A percentile compares a stretch with the other conserved stretches of the same genome.
These are phyloP conservation scores for Saccharomycopsis sp. DNA, from an alignment of 805 yeast species.

Conservation along the genomic window DNA sequence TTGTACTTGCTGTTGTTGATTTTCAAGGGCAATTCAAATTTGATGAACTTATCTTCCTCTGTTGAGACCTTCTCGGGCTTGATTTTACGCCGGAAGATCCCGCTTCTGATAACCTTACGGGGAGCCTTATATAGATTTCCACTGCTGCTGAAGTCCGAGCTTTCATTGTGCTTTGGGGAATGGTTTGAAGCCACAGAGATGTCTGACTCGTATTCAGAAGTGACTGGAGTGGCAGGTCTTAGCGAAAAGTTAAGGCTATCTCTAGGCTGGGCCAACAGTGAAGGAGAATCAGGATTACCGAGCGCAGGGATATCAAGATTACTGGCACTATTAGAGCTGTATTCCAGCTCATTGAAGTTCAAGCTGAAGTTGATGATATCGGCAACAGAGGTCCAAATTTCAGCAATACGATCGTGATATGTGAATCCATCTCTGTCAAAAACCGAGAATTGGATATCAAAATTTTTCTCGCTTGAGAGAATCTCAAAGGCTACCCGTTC, in stretches of 20 bases:
- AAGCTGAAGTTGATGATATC: conserved; percentile 34
- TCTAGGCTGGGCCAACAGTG: not conserved
- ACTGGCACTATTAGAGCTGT: conserved; percentile 25
- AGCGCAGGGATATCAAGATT: not conserved
- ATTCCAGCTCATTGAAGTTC: conserved; percentile 19
- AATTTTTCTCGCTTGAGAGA: conserved; percentile 55
- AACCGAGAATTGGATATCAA: conserved; percentile 61
- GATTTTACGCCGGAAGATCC: conserved; percentile 18
- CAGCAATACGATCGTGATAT: conserved; percentile 76
- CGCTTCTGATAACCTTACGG: conserved; percentile 15
- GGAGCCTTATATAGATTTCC: not conserved
- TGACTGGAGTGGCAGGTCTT: not conserved
- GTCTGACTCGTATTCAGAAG: not conserved
- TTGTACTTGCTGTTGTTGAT: conserved; percentile 17
- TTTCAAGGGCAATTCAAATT: conserved; percentile 33
- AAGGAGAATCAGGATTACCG: not conserved
- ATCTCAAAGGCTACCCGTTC: conserved; percentile 79
- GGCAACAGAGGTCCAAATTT: conserved; percentile 47
- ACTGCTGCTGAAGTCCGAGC: conserved; percentile 7
- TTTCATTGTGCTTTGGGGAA: conserved; percentile 7
- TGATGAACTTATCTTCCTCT: conserved; percentile 22
- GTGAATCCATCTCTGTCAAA: conserved; percentile 82
- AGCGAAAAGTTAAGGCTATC: not conserved
- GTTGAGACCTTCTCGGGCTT: conserved; percentile 18
- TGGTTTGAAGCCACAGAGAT: not conserved